Evolutionary conservation across 1,284 basidiomycete genomes (phyloP), one percentile per base, ranked within the genome.

Genomic region (Leccinum solheimii): DNA sequence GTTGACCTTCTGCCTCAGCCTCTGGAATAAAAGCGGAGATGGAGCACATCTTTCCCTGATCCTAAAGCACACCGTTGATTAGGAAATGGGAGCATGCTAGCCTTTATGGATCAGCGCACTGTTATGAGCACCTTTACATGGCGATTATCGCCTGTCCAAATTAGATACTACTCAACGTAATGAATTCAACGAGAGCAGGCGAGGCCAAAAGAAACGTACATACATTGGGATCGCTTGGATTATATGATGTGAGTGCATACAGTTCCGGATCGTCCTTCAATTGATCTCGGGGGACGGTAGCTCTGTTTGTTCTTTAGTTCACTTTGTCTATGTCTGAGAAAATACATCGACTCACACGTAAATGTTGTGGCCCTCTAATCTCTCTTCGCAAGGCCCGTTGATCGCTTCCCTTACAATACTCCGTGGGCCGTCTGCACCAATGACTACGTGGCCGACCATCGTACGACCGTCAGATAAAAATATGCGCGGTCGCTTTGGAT

Each of bases 361-460:
- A 63, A 59, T 57, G 9, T 61, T 69, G 52, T 75, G 73, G 0
- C 72, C 75, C 63, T 75, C 71, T 11, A 56, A 30, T 13, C 38
- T 54, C 55, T 75, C 69, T 53, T 71, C 43, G 19, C 52, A 50
- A 16, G 66, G 66, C 8, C 66, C 69, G 21, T 63, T 60, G 45
- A 73, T 63, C 9, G 59, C 57, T 56, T 71, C 58, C 45, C 72
- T 72, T 48, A 76, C 69, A 7, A 68, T 50, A 38, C 72, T 73
- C 30, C 70, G 74, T 59, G 78, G 75, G 21, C 80, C 79, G 36
- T 81, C 79, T 0, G 79, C 77, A 30, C 80, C 79, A 27, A 80
- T 69, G 58, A 81, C 71, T 23, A 81, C 69, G 60, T 81, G 78
- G 11, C 78, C 77, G 0, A 62, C 23, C 55, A 80, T 66, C 26